phyloP scores from a whole-genome alignment of 495 filamentous ascomycete species.

The Podospora pseudocomata region DNA sequence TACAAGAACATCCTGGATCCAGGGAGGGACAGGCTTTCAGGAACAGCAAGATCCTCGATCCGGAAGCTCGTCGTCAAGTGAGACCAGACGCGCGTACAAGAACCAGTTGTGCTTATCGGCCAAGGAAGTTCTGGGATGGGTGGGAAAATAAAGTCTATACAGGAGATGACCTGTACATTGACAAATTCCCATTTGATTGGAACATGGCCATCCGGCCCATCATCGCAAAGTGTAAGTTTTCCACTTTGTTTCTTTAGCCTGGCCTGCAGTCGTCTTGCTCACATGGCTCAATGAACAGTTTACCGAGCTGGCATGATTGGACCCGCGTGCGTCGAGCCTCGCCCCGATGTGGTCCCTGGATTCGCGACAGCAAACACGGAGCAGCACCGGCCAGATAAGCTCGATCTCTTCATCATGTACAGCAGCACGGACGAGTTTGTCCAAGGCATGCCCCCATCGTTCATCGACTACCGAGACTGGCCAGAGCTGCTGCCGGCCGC shows the following conservation, averaged over 20 bases:
- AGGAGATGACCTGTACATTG: slow-evolving; percentile 18
- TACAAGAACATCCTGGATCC: slow-evolving; percentile 31
- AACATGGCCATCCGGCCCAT: slow-evolving; percentile 39
- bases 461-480: slow-evolving; percentile 31
- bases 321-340: slow-evolving; percentile 27
- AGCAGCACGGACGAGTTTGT: slow-evolving; percentile 18
- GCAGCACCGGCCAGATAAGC: slow-evolving; percentile 30
- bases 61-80: slow-evolving; percentile 32
- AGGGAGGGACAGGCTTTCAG: slow-evolving; percentile 32
- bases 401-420: slow-evolving; percentile 46
- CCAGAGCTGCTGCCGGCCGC: slow-evolving; percentile 31
- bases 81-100: slow-evolving; percentile 33
- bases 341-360: slow-evolving; percentile 30
- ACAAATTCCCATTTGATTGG: slow-evolving; percentile 37
- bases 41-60: slow-evolving; percentile 38
- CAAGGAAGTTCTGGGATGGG: slow-evolving; percentile 38
- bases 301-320: slow-evolving; percentile 43
- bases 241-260: neutral
- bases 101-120: slow-evolving; percentile 34
- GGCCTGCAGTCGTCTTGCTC: neutral
- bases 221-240: slow-evolving; percentile 36
- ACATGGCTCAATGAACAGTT: slow-evolving; percentile 24
- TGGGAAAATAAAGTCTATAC: slow-evolving; percentile 31
- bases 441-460: slow-evolving; percentile 14
- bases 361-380: slow-evolving; percentile 38